phyloP scores from a whole-genome alignment of 306 rosid species.

The Cucurbita ficifolia region DNA sequence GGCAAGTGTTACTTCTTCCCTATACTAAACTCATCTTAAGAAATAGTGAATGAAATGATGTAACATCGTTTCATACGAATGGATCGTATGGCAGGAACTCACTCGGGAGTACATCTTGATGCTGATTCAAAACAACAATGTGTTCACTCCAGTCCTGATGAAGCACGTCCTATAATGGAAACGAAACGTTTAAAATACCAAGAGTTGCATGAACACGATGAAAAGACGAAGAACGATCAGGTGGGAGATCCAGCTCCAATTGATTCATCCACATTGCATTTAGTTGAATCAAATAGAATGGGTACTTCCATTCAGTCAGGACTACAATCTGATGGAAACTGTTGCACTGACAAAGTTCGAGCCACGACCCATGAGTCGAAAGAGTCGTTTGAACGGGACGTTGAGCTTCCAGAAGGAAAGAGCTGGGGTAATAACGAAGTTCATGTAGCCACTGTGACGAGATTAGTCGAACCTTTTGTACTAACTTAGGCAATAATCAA shows the following conservation, averaged over 20 bases:
- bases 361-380: neutral
- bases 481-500: constrained; percentile 12
- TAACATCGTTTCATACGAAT: neutral
- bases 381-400: neutral
- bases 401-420: constrained; percentile 6
- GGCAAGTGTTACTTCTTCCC: constrained; percentile 2
- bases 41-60: neutral
- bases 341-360: constrained; percentile 1
- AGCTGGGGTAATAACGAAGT: neutral
- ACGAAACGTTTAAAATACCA: neutral
- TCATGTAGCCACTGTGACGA: neutral
- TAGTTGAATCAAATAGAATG: neutral
- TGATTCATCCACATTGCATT: neutral
- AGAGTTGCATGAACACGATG: neutral
- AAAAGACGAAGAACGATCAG: neutral
- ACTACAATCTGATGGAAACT: neutral
- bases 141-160: neutral
- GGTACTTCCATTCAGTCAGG: neutral
- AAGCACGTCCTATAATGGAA: neutral
- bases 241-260: neutral
- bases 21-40: neutral
- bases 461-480: constrained; percentile 13
- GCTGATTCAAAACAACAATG: neutral
- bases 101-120: neutral
- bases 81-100: neutral